phyloP scores from a whole-genome alignment of 768 basidiomycete genomes.

The Podaxis carcinomalis region DNA sequence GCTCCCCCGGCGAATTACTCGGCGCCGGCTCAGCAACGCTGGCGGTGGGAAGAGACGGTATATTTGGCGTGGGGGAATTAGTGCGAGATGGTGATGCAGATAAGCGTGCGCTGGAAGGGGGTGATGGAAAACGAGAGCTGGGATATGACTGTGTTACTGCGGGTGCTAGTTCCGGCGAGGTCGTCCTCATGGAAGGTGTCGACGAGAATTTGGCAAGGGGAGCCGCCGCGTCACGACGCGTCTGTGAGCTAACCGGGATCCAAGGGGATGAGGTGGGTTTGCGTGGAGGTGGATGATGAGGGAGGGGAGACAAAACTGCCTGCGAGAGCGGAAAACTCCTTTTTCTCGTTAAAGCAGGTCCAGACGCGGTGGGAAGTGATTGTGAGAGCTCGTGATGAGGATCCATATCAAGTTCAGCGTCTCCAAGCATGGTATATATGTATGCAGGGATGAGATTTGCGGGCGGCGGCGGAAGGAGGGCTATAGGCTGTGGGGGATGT shows the following conservation, averaged over 20 bases:
- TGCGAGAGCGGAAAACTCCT: neutral
- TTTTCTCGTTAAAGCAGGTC: neutral
- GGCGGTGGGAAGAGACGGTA: slow-evolving; percentile 3
- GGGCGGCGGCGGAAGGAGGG: neutral
- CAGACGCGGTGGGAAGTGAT: neutral
- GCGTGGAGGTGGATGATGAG: neutral
- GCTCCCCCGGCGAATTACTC: slow-evolving; percentile 3
- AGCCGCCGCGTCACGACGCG: neutral
- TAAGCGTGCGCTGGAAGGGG: neutral
- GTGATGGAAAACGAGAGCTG: neutral
- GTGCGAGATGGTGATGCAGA: neutral
- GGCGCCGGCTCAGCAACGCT: neutral
- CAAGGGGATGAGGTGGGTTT: neutral
- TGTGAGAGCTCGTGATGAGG: neutral
- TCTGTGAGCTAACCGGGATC: neutral
- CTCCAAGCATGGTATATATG: neutral
- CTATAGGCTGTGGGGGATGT: neutral
- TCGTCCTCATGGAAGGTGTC: neutral
- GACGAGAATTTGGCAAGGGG: neutral
- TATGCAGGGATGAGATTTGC: neutral
- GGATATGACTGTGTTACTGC: neutral
- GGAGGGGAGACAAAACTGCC: slow-evolving; percentile 1
- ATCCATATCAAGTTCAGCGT: neutral
- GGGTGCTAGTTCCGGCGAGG: neutral
- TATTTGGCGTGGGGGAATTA: slow-evolving; percentile 1